Evolutionary conservation across 2,329 filamentous ascomycete genomes (phyloP).

Genomic region (Hysterium pulicare): DNA sequence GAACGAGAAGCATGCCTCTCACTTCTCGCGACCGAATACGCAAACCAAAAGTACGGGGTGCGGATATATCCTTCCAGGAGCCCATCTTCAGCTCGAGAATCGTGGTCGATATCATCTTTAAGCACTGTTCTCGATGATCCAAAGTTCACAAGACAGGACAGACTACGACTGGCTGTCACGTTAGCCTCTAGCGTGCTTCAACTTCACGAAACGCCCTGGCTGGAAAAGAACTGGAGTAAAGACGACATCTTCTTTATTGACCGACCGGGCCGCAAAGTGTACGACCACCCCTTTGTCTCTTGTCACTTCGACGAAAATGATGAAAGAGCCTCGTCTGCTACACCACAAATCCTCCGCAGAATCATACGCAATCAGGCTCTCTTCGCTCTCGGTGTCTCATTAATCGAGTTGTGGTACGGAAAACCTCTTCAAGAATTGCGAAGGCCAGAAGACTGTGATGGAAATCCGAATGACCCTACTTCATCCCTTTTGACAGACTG

Average conservation of each 20-base stretch:
- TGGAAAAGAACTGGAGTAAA: conserved; percentile 19
- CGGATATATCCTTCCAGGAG: conserved; percentile 14
- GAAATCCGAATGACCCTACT: conserved; percentile 2
- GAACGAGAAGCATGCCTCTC: conserved; percentile 18
- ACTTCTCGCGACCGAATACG: conserved; percentile 11
- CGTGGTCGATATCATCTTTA: conserved; percentile 14
- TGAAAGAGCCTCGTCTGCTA: background rate
- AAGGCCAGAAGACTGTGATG: conserved; percentile 9
- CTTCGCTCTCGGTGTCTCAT: conserved; percentile 30
- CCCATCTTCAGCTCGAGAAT: conserved; percentile 10
- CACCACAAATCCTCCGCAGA: conserved; percentile 1
- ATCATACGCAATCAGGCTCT: conserved; percentile 30
- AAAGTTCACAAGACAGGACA: conserved; percentile 13
- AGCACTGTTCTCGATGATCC: conserved; percentile 12
- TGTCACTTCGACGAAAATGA: conserved; percentile 9
- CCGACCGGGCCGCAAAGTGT: conserved; percentile 7
- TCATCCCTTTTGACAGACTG: conserved; percentile 20
- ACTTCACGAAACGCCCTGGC: conserved; percentile 22
- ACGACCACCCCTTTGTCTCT: conserved; percentile 17
- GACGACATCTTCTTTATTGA: conserved; percentile 22
- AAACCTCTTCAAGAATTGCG: conserved; percentile 20
- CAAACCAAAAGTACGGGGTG: conserved; percentile 16
- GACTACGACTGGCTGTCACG: conserved; percentile 17
- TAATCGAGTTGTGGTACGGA: conserved; percentile 34
- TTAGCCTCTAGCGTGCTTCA: conserved; percentile 21